Evolutionary conservation across 768 basidiomycete species (phyloP).

Genomic region (Rhodotorula taiwanensis): DNA sequence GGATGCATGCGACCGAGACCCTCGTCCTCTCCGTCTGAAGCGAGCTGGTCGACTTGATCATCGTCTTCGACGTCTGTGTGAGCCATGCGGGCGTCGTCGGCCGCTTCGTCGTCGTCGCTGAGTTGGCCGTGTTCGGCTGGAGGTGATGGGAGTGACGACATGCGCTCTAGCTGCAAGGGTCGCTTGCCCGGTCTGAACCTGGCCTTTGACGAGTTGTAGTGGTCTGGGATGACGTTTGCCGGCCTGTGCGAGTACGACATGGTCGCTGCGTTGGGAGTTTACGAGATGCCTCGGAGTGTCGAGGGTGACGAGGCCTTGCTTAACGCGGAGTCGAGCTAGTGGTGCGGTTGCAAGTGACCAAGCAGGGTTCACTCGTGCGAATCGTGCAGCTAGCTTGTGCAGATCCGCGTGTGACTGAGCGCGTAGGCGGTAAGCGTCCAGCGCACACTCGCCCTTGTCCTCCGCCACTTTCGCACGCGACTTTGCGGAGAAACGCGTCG

Average conservation of each 20-base stretch:
- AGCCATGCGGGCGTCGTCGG: not conserved
- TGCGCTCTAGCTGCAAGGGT: not conserved
- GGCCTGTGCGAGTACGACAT: not conserved
- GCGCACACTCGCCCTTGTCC: too few species aligned
- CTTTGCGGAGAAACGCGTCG: too few species aligned
- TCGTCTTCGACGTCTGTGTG: not conserved
- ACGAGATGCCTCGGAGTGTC: not conserved
- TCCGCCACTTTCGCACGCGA: too few species aligned
- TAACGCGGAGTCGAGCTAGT: too few species aligned
- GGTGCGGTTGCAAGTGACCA: too few species aligned
- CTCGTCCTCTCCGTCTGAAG: slow-evolving; percentile 10
- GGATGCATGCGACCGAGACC: not conserved
- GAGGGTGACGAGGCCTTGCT: not conserved
- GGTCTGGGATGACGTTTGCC: not conserved
- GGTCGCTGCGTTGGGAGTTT: not conserved
- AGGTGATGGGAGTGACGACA: slow-evolving; percentile 32
- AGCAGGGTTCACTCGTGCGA: too few species aligned
- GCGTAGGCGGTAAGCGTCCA: too few species aligned
- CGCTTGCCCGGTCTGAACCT: not conserved
- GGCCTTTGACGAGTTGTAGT: not conserved
- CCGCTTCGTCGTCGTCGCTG: slow-evolving; percentile 8
- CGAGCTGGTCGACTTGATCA: slow-evolving; percentile 28
- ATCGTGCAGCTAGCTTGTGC: too few species aligned
- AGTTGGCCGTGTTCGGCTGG: slow-evolving; percentile 11
- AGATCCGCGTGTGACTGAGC: too few species aligned